Evolutionary conservation across 495 filamentous ascomycete species (phyloP).

Genomic region (Halenospora varia): DNA sequence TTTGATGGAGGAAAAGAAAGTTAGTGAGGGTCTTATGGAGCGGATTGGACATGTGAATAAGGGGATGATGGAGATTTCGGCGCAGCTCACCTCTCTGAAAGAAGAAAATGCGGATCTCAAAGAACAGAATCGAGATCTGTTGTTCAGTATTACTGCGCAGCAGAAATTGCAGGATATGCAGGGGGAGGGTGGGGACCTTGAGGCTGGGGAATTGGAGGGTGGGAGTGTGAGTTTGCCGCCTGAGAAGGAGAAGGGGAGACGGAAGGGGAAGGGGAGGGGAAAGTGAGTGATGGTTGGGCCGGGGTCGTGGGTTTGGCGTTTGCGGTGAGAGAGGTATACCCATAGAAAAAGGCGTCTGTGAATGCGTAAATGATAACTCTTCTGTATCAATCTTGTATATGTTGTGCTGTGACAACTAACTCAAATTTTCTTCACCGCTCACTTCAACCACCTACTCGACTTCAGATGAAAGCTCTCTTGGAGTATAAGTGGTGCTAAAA

Average conservation of each 20-base stretch:
- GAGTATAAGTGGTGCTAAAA: too few species aligned
- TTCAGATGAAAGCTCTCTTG: too few species aligned
- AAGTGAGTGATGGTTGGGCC: too few species aligned
- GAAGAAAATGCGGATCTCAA: constrained; percentile 57
- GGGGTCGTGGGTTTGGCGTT: too few species aligned
- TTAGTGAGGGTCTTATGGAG: constrained; percentile 74
- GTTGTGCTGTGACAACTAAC: too few species aligned
- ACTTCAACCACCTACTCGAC: too few species aligned
- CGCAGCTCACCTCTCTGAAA: constrained; percentile 50
- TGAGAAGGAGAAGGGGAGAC: constrained; percentile 50
- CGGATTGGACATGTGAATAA: constrained; percentile 64
- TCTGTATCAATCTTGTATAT: too few species aligned
- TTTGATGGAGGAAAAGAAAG: constrained; percentile 82
- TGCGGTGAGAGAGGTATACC: too few species aligned
- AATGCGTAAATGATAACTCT: too few species aligned
- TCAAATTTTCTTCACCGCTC: too few species aligned
- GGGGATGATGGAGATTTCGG: constrained; percentile 50
- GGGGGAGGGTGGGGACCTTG: constrained; percentile 54
- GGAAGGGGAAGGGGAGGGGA: constrained; percentile 41
- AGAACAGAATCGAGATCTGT: constrained; percentile 87
- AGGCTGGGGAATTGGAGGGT: constrained; percentile 49
- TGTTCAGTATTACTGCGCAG: constrained; percentile 80
- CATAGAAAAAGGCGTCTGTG: too few species aligned
- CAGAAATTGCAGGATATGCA: constrained; percentile 73
- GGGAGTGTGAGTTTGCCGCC: constrained; percentile 51